Evolutionary conservation across 257 asterid species (phyloP).

Genomic region (Salvia splendens): DNA sequence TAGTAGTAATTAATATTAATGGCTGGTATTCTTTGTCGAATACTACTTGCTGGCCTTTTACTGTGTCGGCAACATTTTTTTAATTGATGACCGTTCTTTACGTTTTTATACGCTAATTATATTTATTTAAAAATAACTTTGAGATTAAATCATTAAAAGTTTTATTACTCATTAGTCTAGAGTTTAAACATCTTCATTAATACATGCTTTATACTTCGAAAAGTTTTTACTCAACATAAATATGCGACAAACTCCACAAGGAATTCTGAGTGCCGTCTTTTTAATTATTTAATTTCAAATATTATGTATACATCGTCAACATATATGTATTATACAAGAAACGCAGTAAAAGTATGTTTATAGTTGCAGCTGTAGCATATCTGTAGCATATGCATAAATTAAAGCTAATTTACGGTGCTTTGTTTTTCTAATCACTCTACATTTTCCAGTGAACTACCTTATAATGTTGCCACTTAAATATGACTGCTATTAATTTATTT

Average conservation of each 20-base stretch:
- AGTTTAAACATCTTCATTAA: no score
- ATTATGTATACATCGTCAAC: no score
- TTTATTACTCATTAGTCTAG: no score
- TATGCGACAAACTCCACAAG: no score
- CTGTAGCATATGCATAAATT: background rate
- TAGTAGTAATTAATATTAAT: background rate
- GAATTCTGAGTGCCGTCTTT: no score
- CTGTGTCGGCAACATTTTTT: constrained; percentile 22
- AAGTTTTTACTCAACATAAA: no score
- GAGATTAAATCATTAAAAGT: no score
- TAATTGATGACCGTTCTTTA: background rate
- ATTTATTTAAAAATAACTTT: no score
- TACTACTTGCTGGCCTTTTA: background rate
- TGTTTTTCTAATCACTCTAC: background rate
- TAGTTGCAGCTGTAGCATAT: background rate
- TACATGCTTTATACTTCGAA: no score
- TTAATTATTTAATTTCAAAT: no score
- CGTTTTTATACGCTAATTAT: background rate
- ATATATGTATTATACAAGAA: background rate
- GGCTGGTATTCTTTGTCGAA: background rate
- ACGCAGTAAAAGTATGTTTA: background rate
- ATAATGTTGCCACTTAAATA: background rate
- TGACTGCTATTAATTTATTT: no score
- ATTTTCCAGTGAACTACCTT: background rate
- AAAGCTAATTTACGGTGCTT: background rate